phyloP scores from a whole-genome alignment of 2,329 filamentous ascomycete species.

The Pseudogymnoascus sp. region DNA sequence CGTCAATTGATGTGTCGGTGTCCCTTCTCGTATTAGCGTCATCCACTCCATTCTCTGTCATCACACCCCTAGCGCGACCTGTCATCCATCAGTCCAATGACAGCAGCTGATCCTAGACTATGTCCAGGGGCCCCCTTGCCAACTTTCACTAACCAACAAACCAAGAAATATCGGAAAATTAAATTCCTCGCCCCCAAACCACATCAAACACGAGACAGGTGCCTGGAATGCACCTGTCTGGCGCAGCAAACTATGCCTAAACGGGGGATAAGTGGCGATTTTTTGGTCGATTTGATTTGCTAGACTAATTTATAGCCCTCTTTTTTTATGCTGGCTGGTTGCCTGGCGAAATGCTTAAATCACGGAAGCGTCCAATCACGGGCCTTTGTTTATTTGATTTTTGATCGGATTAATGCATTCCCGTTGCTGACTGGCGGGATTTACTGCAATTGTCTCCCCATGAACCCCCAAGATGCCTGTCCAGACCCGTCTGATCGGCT shows the following conservation, averaged over 20 bases:
- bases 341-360: neutral
- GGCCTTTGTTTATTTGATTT: neutral
- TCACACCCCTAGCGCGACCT: neutral
- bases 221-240: neutral
- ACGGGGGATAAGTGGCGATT: neutral
- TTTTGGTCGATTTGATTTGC: neutral
- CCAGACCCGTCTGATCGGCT: neutral
- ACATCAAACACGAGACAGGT: neutral
- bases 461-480: neutral
- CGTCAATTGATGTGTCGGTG: neutral
- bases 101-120: neutral
- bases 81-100: neutral
- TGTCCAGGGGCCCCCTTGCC: neutral
- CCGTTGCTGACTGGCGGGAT: neutral
- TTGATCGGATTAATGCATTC: neutral
- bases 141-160: neutral
- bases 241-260: neutral
- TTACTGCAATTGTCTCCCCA: neutral
- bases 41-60: neutral
- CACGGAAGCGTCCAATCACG: neutral
- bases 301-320: neutral
- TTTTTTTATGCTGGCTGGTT: neutral
- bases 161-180: neutral
- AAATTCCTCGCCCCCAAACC: neutral
- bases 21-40: neutral